Evolutionary conservation across 495 filamentous ascomycete species (phyloP).

Genomic region (Trichoderma erinaceum): DNA sequence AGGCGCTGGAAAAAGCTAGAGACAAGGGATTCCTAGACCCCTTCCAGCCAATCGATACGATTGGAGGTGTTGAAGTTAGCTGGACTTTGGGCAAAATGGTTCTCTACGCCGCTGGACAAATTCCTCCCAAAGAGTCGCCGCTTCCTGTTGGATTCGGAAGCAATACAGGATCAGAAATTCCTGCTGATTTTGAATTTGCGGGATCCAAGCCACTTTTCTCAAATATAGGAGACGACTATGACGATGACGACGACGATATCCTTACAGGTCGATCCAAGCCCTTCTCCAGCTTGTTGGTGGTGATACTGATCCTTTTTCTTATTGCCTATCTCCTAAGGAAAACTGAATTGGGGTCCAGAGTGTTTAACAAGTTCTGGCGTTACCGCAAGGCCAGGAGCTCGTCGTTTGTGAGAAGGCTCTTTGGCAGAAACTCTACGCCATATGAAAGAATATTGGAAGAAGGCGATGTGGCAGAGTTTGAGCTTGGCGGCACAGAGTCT

Average conservation of each 20-base stretch:
- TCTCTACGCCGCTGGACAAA: slow-evolving; percentile 88
- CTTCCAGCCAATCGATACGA: slow-evolving; percentile 91
- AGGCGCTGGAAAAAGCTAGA: slow-evolving; percentile 62
- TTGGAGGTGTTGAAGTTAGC: slow-evolving; percentile 87
- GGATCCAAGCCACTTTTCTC: slow-evolving; percentile 51
- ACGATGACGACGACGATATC: slow-evolving; percentile 54
- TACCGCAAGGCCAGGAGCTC: slow-evolving; percentile 43
- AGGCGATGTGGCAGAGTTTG: slow-evolving; percentile 60
- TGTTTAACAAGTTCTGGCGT: slow-evolving; percentile 54
- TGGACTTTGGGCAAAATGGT: slow-evolving; percentile 98
- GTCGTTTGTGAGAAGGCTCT: slow-evolving; percentile 53
- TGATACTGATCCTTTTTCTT: slow-evolving; percentile 58
- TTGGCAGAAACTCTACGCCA: slow-evolving; percentile 41
- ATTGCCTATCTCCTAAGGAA: slow-evolving; percentile 52
- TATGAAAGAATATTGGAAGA: slow-evolving; percentile 88
- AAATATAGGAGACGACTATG: slow-evolving; percentile 41
- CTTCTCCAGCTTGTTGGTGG: slow-evolving; percentile 67
- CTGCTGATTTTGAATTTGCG: slow-evolving; percentile 78
- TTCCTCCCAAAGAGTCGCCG: slow-evolving; percentile 55
- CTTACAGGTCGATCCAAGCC: slow-evolving; percentile 45
- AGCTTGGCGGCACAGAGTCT: slow-evolving; percentile 59
- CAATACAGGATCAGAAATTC: slow-evolving; percentile 56
- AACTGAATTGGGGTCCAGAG: slow-evolving; percentile 61
- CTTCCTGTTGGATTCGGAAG: slow-evolving; percentile 86
- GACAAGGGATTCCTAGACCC: slow-evolving; percentile 77